Base-by-base conservation (phyloP, 192 early-diverging fungal genomes). In the Coemansia sp. region DNA sequence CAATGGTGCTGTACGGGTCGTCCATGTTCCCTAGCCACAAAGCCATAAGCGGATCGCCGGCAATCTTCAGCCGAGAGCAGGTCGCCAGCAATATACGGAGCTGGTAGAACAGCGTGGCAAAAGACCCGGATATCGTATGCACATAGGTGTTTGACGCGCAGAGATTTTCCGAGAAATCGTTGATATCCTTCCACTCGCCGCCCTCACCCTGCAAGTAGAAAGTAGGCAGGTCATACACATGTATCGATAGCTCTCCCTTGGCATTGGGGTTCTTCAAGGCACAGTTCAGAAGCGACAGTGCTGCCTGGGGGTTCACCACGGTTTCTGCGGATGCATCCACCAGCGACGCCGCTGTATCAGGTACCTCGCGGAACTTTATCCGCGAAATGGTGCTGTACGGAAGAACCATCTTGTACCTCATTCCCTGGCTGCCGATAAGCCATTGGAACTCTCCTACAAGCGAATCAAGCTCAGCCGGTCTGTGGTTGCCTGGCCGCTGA, bases 381-480 rank as follows among this genome's bases (percentile, higher is more conserved):
- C 71, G 71, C 30, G 68, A 74, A 6, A 80, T 67, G 5, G 72
- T 58, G 35, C 72, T 80, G 62, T 74, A 74, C 5, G 77, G 72
- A 25, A 80, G 60, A 1, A 71, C 77, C 77, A 80, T 74, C 56
- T 80, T 80, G 72, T 74, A 80, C 34, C 77, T 72, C 25, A 62
- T n/a, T n/a, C 72, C 68, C 24, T 58, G 24, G 62, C 64, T 74
- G 63, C 77, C 56, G 49, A 80, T 71, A 47, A 74, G 68, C 77
- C 77, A 80, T 62, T 80, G 77, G 60, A 80, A 80, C 32, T 80
- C 77, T 30, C 77, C 77, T 1, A 74, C 68, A 42, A 80, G 69
- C 50, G 68, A 70, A 54, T 74, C 77, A n/a, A 80, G 72, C 60
- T 80, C 77, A 5, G 77, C 69, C 20, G 77, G 72, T 9, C 77